Base-by-base conservation (phyloP, 345 rosid species). In the Bruguiera gymnorhiza region DNA sequence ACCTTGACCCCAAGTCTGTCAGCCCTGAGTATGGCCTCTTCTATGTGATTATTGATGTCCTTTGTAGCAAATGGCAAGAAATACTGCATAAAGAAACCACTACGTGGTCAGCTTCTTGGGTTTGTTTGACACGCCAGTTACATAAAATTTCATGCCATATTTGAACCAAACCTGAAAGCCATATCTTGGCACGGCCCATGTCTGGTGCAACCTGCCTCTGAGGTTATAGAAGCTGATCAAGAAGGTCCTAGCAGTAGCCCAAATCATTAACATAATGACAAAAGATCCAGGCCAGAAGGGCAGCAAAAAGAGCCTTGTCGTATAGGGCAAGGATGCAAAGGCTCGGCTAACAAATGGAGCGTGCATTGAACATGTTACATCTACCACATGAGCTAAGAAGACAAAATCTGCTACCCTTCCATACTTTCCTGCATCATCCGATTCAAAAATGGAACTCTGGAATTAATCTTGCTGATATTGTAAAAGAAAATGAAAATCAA, bases 311-410 rank as follows among this genome's bases (percentile, higher is more conserved):
- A 85, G 50, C 73, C 73, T 77, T 2, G 72, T 65, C 1, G 74
- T 29, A 78, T 73, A 92, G 0, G 99, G 96, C 58, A 80, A 32
- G 0, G 99, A 87, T 3, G 90, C 82, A 15, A 80, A 55, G 8
- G 93, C 78, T 67, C 97, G 74, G 43, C 72, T 73, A 27, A 86
- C 81, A 62, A 90, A 90, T 0, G 96, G 93, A 6, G 72, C 86
- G 60, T 92, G 99, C 85, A 89, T 70, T 6, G 87, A 62, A 1
- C 91, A 82, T 46, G 82, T 60, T 2, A 96, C 39, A 70, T 96
- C 99, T 24, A 96, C 98, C 6, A 78, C 91, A 72, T 96, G 99
- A 3, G 97, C 99, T 48, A 96, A 80, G 87, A 96, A 96, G 70
- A 96, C 98, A 23, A 96, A 96, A 78, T 90, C 98, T 16, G 99